These are phyloP conservation scores for Annulohypoxylon stygium DNA, from an alignment of 495 filamentous ascomycete species.

Conservation along the genomic window DNA sequence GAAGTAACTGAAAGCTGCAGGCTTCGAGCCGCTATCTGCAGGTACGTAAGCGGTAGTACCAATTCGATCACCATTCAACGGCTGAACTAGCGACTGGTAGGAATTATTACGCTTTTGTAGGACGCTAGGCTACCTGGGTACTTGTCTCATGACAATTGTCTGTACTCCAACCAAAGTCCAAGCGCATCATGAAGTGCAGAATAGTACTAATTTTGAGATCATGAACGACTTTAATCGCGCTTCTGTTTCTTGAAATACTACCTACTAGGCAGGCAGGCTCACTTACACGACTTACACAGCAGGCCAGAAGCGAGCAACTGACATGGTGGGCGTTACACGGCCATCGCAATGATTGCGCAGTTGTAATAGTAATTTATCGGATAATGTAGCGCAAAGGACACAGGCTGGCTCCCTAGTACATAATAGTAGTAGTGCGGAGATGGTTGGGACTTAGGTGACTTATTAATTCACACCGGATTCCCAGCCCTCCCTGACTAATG, in stretches of 20 bases:
- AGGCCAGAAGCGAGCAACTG: not conserved
- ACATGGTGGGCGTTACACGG: slow-evolving; percentile 11
- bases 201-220: not conserved
- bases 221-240: slow-evolving; percentile 1
- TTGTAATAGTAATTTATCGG: slow-evolving; percentile 28
- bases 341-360: slow-evolving; percentile 22
- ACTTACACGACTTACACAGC: slow-evolving; percentile 3
- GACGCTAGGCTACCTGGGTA: not conserved
- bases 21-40: slow-evolving; percentile 35
- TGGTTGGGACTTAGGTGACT: slow-evolving; percentile 15
- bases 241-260: not conserved
- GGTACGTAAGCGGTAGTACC: slow-evolving; percentile 40
- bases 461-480: slow-evolving; percentile 32
- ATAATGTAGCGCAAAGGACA: slow-evolving; percentile 25
- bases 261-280: not conserved
- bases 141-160: slow-evolving; percentile 37
- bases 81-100: slow-evolving; percentile 2
- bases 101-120: slow-evolving; percentile 28
- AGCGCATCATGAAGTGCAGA: slow-evolving; percentile 13
- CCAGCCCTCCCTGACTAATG: slow-evolving; percentile 22
- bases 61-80: slow-evolving; percentile 22
- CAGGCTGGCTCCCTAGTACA: not conserved
- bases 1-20: slow-evolving; percentile 24
- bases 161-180: slow-evolving; percentile 31
- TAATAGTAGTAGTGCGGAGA: not conserved